Percentiles rank a stretch among this genome's conserved stretches.
These are phyloP conservation scores for Plasmodium reichenowi DNA, from an alignment of 169 alveolate genomes.

Conservation along the genomic window DNA sequence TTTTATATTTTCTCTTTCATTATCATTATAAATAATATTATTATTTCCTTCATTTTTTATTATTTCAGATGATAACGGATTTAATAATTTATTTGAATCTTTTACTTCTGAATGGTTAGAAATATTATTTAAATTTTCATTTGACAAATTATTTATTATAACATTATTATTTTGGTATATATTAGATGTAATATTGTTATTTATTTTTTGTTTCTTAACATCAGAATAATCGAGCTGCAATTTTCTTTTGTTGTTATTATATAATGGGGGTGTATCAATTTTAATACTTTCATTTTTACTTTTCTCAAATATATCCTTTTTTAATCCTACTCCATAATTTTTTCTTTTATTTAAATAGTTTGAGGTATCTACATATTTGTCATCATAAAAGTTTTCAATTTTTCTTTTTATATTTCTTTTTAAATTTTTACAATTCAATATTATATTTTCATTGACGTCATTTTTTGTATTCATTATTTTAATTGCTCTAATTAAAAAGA, in stretches of 20 bases:
- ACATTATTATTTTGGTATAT: not conserved
- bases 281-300: not conserved
- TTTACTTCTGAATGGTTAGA: not conserved
- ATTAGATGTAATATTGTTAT: not conserved
- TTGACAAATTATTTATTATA: not conserved
- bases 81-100: constrained; percentile 1
- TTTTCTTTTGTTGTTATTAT: constrained; percentile 36
- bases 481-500: not conserved
- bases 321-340: not conserved
- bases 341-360: constrained; percentile 28
- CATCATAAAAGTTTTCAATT: constrained; percentile 13
- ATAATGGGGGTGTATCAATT: not conserved
- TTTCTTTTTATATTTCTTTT: constrained; percentile 26
- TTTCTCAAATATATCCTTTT: not conserved
- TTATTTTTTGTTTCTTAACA: constrained; percentile 29
- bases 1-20: constrained; percentile 6
- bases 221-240: constrained; percentile 14
- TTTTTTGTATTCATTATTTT: constrained; percentile 3
- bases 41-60: too few relatives aligned
- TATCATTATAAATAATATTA: not conserved
- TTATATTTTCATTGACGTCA: constrained; percentile 13
- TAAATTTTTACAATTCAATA: not conserved
- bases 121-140: constrained; percentile 1
- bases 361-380: constrained; percentile 9
- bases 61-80: too few relatives aligned